Conservation (phyloP, 2,329 filamentous ascomycete genomes). For the Pseudopithomyces chartarum region DNA sequence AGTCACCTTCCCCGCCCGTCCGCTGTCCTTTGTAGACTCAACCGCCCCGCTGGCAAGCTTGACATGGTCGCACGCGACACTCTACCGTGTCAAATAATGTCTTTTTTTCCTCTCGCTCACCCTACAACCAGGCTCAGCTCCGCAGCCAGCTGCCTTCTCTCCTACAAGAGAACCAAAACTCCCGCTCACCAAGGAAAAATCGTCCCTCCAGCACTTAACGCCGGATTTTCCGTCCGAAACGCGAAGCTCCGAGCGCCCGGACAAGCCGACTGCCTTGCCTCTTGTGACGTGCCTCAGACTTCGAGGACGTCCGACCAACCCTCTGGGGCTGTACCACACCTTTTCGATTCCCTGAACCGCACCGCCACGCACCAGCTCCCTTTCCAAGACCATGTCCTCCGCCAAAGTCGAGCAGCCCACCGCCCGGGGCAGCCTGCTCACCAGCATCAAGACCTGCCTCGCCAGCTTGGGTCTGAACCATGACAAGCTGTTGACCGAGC, state of each 20-base stretch:
- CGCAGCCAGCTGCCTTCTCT: constrained; percentile 15
- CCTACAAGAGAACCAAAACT: neutral
- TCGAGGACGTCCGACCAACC: neutral
- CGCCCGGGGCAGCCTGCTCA: constrained; percentile 8
- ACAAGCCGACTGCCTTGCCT: constrained; percentile 1
- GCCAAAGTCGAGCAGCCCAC: constrained; percentile 9
- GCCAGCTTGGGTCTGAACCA: constrained; percentile 25
- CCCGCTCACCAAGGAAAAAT: neutral
- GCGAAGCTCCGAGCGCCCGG: neutral
- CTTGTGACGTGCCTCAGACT: neutral
- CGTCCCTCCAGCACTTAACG: neutral
- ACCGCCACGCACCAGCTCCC: constrained; percentile 1
- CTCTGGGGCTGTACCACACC: neutral
- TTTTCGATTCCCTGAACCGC: neutral
- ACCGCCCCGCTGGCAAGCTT: neutral
- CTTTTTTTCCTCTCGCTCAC: neutral
- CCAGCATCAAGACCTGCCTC: constrained; percentile 25
- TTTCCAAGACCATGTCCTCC: constrained; percentile 3
- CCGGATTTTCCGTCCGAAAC: constrained; percentile 1
- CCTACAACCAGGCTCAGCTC: constrained; percentile 17
- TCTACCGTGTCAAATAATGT: neutral
- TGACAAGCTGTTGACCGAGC: constrained; percentile 29
- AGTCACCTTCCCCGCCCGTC: neutral
- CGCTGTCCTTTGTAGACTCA: neutral
- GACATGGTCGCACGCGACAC: neutral